phyloP scores from a whole-genome alignment of 306 rosid genomes.

The Ormosia emarginata region DNA sequence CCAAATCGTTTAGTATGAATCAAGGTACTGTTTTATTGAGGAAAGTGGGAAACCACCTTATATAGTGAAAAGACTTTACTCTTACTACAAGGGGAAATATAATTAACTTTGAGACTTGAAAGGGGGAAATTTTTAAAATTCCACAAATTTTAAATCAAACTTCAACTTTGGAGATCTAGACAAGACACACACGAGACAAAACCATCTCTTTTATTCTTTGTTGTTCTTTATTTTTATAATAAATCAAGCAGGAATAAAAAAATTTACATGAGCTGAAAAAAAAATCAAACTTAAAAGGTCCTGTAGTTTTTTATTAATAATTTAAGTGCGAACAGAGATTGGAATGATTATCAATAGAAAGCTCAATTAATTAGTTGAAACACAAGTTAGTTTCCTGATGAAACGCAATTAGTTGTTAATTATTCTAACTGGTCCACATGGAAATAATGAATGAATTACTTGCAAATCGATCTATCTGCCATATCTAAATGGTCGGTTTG shows the following conservation, averaged over 20 bases:
- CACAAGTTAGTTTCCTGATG: not conserved
- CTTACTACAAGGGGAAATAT: not conserved
- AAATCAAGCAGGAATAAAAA: not conserved
- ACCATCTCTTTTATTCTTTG: not conserved
- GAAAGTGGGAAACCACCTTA: not conserved
- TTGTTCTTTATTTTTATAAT: not conserved
- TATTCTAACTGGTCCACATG: not conserved
- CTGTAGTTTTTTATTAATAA: not conserved
- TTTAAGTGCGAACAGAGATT: not conserved
- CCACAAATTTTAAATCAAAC: not conserved
- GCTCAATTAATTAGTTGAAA: not conserved
- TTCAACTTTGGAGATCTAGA: not conserved
- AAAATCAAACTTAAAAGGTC: not conserved
- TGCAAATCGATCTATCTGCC: not conserved
- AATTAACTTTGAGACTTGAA: not conserved
- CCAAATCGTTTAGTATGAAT: not conserved
- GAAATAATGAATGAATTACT: not conserved
- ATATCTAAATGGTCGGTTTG: not conserved
- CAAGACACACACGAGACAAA: not conserved
- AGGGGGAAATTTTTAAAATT: not conserved
- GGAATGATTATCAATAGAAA: not conserved
- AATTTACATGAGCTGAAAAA: not conserved
- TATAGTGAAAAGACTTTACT: not conserved
- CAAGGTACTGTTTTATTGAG: not conserved
- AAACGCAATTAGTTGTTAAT: not conserved